Conservation (phyloP, 495 filamentous ascomycete species). For the Parathielavia appendiculata region DNA sequence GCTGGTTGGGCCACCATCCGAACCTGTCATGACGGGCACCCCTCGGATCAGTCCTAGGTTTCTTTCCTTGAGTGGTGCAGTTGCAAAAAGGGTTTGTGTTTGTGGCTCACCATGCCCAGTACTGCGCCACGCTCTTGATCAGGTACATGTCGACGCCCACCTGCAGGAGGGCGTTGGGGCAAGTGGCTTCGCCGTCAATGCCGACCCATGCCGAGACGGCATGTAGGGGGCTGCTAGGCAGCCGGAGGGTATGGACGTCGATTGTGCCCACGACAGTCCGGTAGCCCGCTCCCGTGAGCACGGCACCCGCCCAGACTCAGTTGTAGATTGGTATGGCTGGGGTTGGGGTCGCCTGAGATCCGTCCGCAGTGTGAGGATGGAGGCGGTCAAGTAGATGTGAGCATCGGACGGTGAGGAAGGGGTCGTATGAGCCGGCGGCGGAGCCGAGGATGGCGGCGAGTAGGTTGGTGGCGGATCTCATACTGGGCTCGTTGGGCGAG, state of each 20-base stretch:
- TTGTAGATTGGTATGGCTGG: conserved; percentile 51
- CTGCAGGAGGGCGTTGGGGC: conserved; percentile 6
- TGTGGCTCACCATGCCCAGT: conserved; percentile 12
- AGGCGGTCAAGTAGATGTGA: conserved; percentile 8
- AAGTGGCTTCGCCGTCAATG: conserved; percentile 9
- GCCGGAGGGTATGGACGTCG: conserved; percentile 12
- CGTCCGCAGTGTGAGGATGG: conserved; percentile 49
- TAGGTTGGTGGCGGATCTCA: conserved; percentile 18
- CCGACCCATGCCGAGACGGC: conserved; percentile 23
- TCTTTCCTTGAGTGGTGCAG: conserved; percentile 1
- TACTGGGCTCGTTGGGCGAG: conserved; percentile 1
- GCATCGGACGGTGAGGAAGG: conserved; percentile 7
- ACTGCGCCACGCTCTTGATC: background rate
- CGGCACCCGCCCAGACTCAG: conserved; percentile 21
- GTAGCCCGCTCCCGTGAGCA: conserved; percentile 39
- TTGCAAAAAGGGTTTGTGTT: conserved; percentile 14
- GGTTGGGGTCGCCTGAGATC: conserved; percentile 39
- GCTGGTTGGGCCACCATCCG: conserved; percentile 7
- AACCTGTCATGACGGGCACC: background rate
- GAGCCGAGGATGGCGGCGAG: conserved; percentile 12
- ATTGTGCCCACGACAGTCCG: conserved; percentile 9
- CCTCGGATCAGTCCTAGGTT: background rate
- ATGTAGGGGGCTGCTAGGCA: conserved; percentile 12
- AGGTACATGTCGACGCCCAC: conserved; percentile 12
- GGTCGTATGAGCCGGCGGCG: conserved; percentile 4